Evolutionary conservation across 495 filamentous ascomycete genomes (phyloP), one percentile per base, ranked within the genome.

Genomic region (Podospora australis): DNA sequence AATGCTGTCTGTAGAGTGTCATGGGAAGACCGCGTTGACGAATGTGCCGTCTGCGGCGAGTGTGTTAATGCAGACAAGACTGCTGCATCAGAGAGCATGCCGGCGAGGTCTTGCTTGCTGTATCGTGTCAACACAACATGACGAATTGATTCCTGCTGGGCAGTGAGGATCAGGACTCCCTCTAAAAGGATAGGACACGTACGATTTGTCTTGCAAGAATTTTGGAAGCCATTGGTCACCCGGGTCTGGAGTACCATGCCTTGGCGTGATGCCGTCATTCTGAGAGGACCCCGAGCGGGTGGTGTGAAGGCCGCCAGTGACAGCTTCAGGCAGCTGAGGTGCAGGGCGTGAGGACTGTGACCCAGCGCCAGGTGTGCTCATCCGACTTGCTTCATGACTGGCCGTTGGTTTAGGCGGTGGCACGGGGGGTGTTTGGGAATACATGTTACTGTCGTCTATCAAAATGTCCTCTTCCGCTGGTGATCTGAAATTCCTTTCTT

Each of bases 191-290:
- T 10, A 6, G 40, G 7, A 50, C 36, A 35, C 73, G 30, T 70
- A 90, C 86, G 85, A 80, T 70, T 89, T 90, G 55, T 86, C 84
- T 49, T 85, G 74, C 1, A 90, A 69, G 20, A 81, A 69, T 25
- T 73, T 72, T 5, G 87, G 87, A 3, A 90, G 67, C 83, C 88
- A 92, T 21, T 65, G 58, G 25, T 77, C 73, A 28, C 75, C 77
- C 1, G 74, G 74, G 54, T 78, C 75, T 13, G 67, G 59, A 26
- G 69, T 55, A 9, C 55, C 21, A 56, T 54, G 34, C 51, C 39
- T 14, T 49, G 54, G 29, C 34, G 36, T 23, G 42, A 23, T 5
- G 21, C 38, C 19, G 42, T 3, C 13, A 42, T n/a, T 7, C 35
- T 38, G 8, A 38, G 35, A 3, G 38, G 43, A 28, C 53, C 55